A percentile compares a stretch with the other conserved stretches of the same genome.
These are phyloP conservation scores for Oryza coarctata DNA, from an alignment of 176 grass and related monocot species.

Conservation along the genomic window DNA sequence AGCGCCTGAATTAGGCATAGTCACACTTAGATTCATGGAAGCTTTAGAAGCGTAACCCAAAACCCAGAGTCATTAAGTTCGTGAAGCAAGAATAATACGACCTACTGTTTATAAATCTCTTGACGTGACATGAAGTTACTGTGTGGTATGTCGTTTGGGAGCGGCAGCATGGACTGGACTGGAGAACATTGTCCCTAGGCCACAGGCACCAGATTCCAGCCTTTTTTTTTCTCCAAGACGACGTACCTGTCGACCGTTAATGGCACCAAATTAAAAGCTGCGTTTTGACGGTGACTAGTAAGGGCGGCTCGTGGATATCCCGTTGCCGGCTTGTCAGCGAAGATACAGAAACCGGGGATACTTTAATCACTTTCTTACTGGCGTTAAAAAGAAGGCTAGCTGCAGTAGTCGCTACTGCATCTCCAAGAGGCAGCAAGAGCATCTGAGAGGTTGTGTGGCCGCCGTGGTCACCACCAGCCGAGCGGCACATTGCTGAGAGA, in stretches of 20 bases:
- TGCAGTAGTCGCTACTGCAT: background rate
- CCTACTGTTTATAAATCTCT: no score
- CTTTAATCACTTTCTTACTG: background rate
- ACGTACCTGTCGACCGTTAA: background rate
- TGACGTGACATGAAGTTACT: no score
- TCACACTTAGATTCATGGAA: no score
- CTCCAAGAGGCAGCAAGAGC: constrained; percentile 18
- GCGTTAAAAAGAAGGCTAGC: no score
- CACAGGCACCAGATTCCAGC: constrained; percentile 7
- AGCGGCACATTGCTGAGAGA: background rate
- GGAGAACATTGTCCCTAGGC: constrained; percentile 6
- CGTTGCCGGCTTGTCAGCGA: background rate
- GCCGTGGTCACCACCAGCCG: background rate
- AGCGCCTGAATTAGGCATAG: no score
- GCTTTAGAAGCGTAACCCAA: no score
- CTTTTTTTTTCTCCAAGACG: background rate
- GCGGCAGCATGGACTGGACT: background rate
- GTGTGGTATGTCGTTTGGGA: no score
- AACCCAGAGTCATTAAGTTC: no score
- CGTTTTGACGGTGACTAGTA: background rate
- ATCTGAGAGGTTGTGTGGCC: background rate
- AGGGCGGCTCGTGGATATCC: background rate
- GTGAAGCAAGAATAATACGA: no score
- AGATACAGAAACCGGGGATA: background rate
- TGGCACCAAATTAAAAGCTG: background rate